These are phyloP conservation scores for Picochlorum sp. DNA, from an alignment of 139 green algal genomes.

Conservation along the genomic window DNA sequence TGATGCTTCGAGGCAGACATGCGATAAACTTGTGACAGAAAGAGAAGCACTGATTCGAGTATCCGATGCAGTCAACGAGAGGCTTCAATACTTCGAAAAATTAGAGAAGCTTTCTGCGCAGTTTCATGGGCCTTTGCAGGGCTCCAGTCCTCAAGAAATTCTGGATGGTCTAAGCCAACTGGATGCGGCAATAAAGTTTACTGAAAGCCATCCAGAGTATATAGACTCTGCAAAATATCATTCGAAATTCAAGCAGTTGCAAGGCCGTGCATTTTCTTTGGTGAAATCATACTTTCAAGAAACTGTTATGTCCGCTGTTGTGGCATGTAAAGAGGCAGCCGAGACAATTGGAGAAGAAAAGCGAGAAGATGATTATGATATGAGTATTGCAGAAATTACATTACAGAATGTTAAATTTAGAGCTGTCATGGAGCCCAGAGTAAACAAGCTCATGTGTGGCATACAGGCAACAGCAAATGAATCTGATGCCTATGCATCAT, in stretches of 20 bases:
- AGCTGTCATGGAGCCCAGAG: conserved; percentile 65
- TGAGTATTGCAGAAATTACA: conserved; percentile 66
- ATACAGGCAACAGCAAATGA: conserved; percentile 39
- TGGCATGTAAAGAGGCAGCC: not conserved
- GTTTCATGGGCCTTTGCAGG: conserved; percentile 43
- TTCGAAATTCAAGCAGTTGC: conserved; percentile 80
- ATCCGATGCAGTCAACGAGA: conserved; percentile 53
- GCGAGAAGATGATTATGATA: conserved; percentile 12
- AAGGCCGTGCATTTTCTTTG: conserved; percentile 54
- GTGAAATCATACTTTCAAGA: conserved; percentile 61
- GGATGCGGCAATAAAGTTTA: conserved; percentile 79
- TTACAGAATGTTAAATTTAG: conserved; percentile 91
- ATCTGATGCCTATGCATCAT: conserved; percentile 59
- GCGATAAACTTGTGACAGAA: conserved; percentile 63
- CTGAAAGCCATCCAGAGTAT: conserved; percentile 72
- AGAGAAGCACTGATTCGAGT: conserved; percentile 40
- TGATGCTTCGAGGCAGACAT: conserved; percentile 38
- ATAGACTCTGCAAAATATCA: conserved; percentile 72
- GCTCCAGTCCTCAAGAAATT: conserved; percentile 33
- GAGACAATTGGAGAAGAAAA: not conserved
- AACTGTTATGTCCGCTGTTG: conserved; percentile 38
- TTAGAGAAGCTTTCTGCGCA: conserved; percentile 65
- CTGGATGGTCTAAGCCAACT: conserved; percentile 70
- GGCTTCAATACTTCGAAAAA: conserved; percentile 88
- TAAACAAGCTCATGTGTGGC: conserved; percentile 72